These are phyloP conservation scores for Coprinellus micaceus DNA, from an alignment of 768 basidiomycete genomes.

Conservation along the genomic window DNA sequence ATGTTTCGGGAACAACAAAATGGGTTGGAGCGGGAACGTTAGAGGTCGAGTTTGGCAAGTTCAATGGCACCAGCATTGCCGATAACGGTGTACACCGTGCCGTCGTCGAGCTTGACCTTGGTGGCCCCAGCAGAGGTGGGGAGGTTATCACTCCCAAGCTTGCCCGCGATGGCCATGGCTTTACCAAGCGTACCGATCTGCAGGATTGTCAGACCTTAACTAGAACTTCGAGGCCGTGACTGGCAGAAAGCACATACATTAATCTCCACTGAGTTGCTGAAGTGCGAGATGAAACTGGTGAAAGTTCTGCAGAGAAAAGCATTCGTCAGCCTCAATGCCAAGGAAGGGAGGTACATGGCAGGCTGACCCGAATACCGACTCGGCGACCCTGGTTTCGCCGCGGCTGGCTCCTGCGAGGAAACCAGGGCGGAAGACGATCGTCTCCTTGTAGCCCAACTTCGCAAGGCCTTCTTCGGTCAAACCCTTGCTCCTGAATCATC, in stretches of 20 bases:
- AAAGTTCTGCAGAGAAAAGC: conserved; percentile 28
- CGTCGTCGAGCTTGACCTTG: conserved; percentile 33
- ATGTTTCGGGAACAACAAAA: no score
- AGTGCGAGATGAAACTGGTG: conserved; percentile 31
- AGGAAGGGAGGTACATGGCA: background rate
- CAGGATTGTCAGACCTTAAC: no score
- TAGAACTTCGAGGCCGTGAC: background rate
- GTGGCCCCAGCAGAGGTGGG: conserved; percentile 41
- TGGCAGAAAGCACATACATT: conserved; percentile 29
- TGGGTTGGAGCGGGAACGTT: background rate
- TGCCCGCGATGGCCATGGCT: conserved; percentile 52
- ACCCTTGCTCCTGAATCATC: conserved; percentile 60
- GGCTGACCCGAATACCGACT: conserved; percentile 42
- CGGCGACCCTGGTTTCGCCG: conserved; percentile 33
- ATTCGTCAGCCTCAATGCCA: background rate
- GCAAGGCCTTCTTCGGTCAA: conserved; percentile 69
- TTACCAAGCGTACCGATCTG: conserved; percentile 53
- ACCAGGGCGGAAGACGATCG: conserved; percentile 65
- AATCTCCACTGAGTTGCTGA: conserved; percentile 41
- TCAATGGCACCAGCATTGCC: conserved; percentile 47
- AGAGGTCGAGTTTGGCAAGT: conserved; percentile 25
- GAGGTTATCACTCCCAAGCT: conserved; percentile 47
- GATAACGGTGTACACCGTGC: conserved; percentile 49
- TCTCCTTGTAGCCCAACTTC: conserved; percentile 63
- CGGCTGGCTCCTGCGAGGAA: conserved; percentile 49